Base-by-base conservation (phyloP, 2,329 filamentous ascomycete genomes). In the Sclerotinia minor region DNA sequence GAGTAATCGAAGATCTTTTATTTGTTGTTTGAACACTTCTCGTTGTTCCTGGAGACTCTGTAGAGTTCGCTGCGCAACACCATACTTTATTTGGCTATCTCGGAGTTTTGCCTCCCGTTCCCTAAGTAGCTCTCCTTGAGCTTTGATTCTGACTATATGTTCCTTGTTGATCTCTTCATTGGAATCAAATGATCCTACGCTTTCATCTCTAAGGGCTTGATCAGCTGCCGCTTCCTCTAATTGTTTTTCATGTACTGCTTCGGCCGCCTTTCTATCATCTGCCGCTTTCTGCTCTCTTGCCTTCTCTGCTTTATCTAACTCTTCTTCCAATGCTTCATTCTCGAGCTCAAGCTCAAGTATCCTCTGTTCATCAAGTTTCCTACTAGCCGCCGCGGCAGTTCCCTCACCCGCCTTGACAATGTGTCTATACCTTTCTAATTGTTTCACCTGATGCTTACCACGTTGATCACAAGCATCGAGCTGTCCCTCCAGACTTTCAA, bases 121-220 rank as follows among this genome's bases (percentile, higher is more conserved):
- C 21, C 53, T 35, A 15, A 50, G 21, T 55, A n/a, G 8, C n/a
- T 9, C 19, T 24, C 21, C 21, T n/a, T 57, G 53, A 15, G 32
- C 53, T 24, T 38, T 57, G n/a, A 63, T 17, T 35, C 44, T 63
- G 17, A 32, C 45, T 11, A 63, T 63, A 21, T 63, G 59, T 7
- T 63, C 29, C 45, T 63, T 50, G 17, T 63, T 63, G 17, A 63
- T 32, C 26, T 63, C 59, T 41, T 63, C 59, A 17, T 63, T 63
- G 4, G 45, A 38, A 38, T 63, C 59, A 17, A 26, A 49, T 13
- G 59, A 63, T 26, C 4, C n/a, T 13, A 63, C 3, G 41, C 59
- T 63, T 26, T 26, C 32, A 26, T 7, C n/a, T 52, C 29, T 13
- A 21, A 26, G 19, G 19, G n/a, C n/a, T 50, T 35, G 21, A 50